Evolutionary conservation across 306 rosid species (phyloP).

Genomic region (Fragaria iinumae): DNA sequence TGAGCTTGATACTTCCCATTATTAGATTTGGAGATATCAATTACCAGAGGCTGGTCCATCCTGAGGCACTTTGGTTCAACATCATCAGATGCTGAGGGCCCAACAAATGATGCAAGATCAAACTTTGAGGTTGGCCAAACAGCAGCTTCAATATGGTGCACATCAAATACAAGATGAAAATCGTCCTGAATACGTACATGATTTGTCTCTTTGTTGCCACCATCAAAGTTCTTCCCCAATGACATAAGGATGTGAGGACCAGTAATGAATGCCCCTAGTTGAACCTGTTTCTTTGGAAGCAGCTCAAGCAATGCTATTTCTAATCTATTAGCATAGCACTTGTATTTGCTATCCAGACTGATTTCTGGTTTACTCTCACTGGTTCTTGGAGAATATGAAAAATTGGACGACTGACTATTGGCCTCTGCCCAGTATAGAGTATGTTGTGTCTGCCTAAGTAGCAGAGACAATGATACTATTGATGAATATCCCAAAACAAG

Average conservation of each 20-base stretch:
- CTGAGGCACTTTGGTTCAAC: conserved; percentile 41
- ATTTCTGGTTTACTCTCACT: conserved; percentile 28
- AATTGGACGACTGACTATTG: conserved; percentile 28
- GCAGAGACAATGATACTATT: conserved; percentile 52
- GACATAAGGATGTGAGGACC: conserved; percentile 63
- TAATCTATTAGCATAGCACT: conserved; percentile 39
- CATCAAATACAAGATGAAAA: conserved; percentile 52
- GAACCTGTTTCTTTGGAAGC: conserved; percentile 65
- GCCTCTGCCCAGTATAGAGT: conserved; percentile 40
- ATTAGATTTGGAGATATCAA: conserved; percentile 48
- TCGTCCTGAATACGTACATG: conserved; percentile 32
- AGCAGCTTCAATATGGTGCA: conserved; percentile 56
- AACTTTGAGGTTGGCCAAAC: conserved; percentile 58
- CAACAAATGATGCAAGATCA: conserved; percentile 38
- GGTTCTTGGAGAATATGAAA: conserved; percentile 27
- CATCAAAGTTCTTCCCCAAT: conserved; percentile 40
- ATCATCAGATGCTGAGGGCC: conserved; percentile 32
- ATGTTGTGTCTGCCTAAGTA: conserved; percentile 57
- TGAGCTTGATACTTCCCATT: conserved; percentile 55
- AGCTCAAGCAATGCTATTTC: conserved; percentile 47
- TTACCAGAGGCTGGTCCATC: conserved; percentile 52
- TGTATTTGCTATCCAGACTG: conserved; percentile 39
- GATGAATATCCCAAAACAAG: conserved; percentile 57
- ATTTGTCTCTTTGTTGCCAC: conserved; percentile 30
- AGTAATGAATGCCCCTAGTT: conserved; percentile 63